Evolutionary conservation across 2,329 filamentous ascomycete genomes (phyloP), one percentile per base, ranked within the genome.

Genomic region (Emmonsiellopsis sp.): DNA sequence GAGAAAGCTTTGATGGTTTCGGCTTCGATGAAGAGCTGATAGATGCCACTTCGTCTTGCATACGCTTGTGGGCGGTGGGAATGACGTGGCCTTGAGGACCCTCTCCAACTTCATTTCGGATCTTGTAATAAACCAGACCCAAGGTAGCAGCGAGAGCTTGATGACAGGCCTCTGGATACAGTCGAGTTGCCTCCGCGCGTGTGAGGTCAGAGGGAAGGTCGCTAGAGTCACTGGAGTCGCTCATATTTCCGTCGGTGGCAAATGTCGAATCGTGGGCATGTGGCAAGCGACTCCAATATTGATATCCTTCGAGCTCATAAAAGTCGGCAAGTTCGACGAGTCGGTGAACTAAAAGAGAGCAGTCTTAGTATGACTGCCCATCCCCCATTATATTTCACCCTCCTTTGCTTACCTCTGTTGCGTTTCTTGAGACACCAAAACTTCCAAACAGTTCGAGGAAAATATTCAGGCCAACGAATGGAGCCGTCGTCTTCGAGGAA

Each of bases 391-490:
- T 14, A 1, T 31, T 52, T 33, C n/a, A 42, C 21, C 32, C 27
- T 48, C 27, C 48, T 54, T 31, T 11, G 54, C 69, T 70, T 59
- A 72, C 69, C 57, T 58, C 68, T 59, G 57, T 65, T 71, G 58
- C 64, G 61, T 59, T 70, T 70, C 61, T 71, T 71, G 51, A 72
- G 58, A 55, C 67, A 70, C 69, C 69, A 72, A 53, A 72, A 72
- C 43, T 67, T 63, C 69, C 68, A 71, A 6, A 72, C 68, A 1
- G 67, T 69, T 33, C 62, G 57, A 17, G 69, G 69, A 43, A 72
- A 71, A 49, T 68, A 70, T 34, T 66, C 57, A 4, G 69, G 69
- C 61, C 63, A 71, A 43, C 61, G 60, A 14, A 71, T 54, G 6
- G 65, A 57, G 10, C 69, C 69, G 56, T 71, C 66, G 6, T 63